Conservation (phyloP, 441 rosid genomes). For the Theobroma grandiflorum region DNA sequence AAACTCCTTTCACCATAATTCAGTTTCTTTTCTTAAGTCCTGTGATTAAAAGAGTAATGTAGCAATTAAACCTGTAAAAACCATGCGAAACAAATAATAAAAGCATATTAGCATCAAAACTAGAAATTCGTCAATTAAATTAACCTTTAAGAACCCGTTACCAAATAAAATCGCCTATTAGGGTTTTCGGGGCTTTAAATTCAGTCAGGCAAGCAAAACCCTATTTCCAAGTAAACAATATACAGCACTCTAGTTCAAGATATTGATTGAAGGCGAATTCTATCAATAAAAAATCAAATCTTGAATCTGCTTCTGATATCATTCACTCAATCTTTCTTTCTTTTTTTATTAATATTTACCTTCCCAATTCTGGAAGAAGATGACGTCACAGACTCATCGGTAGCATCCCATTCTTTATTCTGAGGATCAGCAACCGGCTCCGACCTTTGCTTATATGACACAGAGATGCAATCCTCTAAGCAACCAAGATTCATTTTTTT, state of each 20-base stretch:
- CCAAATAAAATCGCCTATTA: neutral
- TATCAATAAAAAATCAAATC: conserved; percentile 21
- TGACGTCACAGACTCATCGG: conserved; percentile 26
- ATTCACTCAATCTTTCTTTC: neutral
- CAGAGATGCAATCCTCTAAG: conserved; percentile 71
- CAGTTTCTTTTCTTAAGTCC: neutral
- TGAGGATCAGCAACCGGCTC: conserved; percentile 33
- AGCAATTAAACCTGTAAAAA: no score
- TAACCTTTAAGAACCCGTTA: neutral
- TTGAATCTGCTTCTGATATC: neutral
- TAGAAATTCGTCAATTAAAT: neutral
- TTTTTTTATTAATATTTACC: conserved; percentile 38
- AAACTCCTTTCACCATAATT: neutral
- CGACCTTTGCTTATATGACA: conserved; percentile 45
- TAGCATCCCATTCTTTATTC: conserved; percentile 35
- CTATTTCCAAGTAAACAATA: conserved; percentile 3
- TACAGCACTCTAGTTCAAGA: conserved; percentile 16
- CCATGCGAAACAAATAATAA: neutral
- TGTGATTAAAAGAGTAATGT: no score
- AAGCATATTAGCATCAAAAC: conserved; percentile 13
- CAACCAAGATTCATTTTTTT: conserved; percentile 76
- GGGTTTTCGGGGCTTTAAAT: conserved; percentile 15
- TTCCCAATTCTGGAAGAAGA: conserved; percentile 55
- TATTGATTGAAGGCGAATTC: neutral
- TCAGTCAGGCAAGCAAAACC: conserved; percentile 6